Evolutionary conservation across 129 eudicot genomes (phyloP), one percentile per base, ranked within the genome.

Genomic region (Artemisia annua): DNA sequence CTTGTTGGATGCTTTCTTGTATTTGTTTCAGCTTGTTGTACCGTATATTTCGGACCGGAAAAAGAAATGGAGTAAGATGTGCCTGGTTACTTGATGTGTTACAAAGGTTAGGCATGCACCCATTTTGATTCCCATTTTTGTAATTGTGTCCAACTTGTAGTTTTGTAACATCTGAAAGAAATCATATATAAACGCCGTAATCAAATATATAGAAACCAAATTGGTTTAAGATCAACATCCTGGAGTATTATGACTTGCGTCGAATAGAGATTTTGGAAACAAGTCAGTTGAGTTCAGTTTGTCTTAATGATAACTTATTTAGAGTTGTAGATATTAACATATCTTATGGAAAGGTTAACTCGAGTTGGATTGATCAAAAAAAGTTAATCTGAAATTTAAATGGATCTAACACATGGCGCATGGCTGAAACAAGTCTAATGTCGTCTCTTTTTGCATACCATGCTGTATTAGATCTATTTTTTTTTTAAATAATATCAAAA

Each of bases 1-100:
- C 20, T 88, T 18, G 66, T 81, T 72, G 95, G 95, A 62, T 88
- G 95, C 66, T 44, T 72, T 49, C 82, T 88, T 73, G 80, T 87
- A 55, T 76, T 84, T 26, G 71, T 82, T 48, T 87, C 92, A 0
- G 79, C 80, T 72, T 78, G 71, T 81, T 81, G 76, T 20, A 87
- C 88, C 20, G 49, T 84, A 65, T 87, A 81, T 73, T 52, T 84
- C 63, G 92, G 88, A 67, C 88, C 88, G 39, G 88, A 83, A 54
- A 87, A 84, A 67, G 90, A 88, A 54, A 69, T 67, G 68, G 95
- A 81, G 75, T 81, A 70, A 85, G 65, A 50, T 64, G 22, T 78
- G 77, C 24, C 9, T 74, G 52, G 12, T 35, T 63, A 26, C 32
- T 67, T 66, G n/a, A 22, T 82, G 75, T 75, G 30, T 71, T 63